Evolutionary conservation across 139 green algal genomes (phyloP).

Genomic region (Chlorella sp.): DNA sequence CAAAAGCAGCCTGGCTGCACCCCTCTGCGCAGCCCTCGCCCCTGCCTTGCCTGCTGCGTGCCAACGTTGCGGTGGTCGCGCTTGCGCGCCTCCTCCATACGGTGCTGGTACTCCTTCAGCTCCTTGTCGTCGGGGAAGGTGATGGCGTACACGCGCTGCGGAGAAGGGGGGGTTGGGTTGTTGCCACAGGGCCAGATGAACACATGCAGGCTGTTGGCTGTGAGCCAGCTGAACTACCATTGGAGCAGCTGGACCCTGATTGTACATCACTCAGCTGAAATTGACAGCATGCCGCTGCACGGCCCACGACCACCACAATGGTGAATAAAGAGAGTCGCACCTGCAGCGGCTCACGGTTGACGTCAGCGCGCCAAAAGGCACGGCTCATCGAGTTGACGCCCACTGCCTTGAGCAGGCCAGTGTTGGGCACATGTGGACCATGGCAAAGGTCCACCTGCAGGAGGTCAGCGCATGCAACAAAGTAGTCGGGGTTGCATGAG

Average conservation of each 20-base stretch:
- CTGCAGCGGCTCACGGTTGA: slow-evolving; percentile 78
- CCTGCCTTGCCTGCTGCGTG: slow-evolving; percentile 53
- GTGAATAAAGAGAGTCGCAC: no score
- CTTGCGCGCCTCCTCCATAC: slow-evolving; percentile 98
- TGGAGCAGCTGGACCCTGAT: no score
- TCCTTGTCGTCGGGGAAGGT: slow-evolving; percentile 95
- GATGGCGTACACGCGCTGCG: slow-evolving; percentile 97
- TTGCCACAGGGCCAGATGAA: background rate
- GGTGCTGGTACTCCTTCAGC: slow-evolving; percentile 96
- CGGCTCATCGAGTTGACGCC: slow-evolving; percentile 77
- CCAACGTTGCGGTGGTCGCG: slow-evolving; percentile 96
- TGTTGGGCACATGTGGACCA: slow-evolving; percentile 95
- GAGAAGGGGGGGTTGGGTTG: background rate
- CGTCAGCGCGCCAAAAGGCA: slow-evolving; percentile 93
- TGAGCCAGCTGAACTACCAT: no score
- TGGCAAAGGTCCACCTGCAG: slow-evolving; percentile 96
- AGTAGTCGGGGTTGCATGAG: no score
- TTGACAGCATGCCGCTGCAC: no score
- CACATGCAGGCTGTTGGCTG: no score
- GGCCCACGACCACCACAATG: slow-evolving; percentile 37
- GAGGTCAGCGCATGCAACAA: slow-evolving; percentile 70
- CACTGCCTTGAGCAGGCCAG: slow-evolving; percentile 85
- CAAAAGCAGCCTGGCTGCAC: background rate
- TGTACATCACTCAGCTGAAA: no score
- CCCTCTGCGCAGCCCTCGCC: no score